phyloP scores from a whole-genome alignment of 192 early-diverging fungal species.

The Coemansia sp. region DNA sequence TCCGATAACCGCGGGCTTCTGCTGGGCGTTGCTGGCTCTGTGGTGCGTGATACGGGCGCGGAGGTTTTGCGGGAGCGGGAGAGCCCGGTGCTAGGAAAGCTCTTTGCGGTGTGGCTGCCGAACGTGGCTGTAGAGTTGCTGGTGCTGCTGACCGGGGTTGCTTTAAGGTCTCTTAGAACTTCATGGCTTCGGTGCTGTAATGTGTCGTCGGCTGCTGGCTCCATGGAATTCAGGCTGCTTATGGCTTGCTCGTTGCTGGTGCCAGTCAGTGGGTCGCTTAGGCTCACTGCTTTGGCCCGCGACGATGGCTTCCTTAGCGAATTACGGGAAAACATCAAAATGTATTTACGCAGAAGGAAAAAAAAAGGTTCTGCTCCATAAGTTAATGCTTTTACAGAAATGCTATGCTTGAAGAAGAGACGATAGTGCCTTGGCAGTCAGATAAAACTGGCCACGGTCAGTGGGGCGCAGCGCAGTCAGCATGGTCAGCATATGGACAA shows the following conservation, averaged over 20 bases:
- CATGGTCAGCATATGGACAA: slow-evolving; percentile 38
- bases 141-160: neutral
- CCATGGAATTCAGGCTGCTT: slow-evolving; percentile 26
- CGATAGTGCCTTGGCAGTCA: slow-evolving; percentile 23
- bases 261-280: slow-evolving; percentile 28
- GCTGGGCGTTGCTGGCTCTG: neutral
- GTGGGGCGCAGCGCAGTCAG: slow-evolving; percentile 29
- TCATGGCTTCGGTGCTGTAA: slow-evolving; percentile 11
- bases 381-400: neutral
- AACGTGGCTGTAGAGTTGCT: neutral
- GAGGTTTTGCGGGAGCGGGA: slow-evolving; percentile 27
- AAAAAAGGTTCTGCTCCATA: too few species aligned
- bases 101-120: neutral
- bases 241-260: slow-evolving; percentile 9
- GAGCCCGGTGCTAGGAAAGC: slow-evolving; percentile 46
- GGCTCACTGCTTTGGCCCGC: slow-evolving; percentile 3
- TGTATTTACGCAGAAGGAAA: too few species aligned
- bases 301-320: slow-evolving; percentile 6
- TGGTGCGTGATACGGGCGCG: neutral
- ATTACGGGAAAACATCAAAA: slow-evolving; percentile 33
- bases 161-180: slow-evolving; percentile 23
- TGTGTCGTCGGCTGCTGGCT: slow-evolving; percentile 24
- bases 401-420: slow-evolving; percentile 16
- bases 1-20: too few species aligned
- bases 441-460: slow-evolving; percentile 34